Base-by-base conservation (phyloP, 352 stramenopile genomes). In the Discostella stelligera region DNA sequence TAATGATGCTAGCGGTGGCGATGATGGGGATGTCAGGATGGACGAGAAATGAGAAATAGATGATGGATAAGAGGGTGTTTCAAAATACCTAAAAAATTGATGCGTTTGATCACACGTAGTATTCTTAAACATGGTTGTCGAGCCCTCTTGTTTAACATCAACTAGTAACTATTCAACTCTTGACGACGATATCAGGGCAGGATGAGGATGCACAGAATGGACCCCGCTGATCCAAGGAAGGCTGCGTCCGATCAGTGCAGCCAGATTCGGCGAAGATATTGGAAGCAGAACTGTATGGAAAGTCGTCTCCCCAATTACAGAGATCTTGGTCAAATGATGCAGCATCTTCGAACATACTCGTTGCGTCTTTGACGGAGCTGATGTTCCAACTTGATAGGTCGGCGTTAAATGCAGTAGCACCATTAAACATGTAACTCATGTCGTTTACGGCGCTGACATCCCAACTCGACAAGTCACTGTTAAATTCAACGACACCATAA, bases 331-430 rank as follows among this genome's bases (percentile, higher is more conserved):
- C 62, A 32, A 71, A 71, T 10, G 65, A 10, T 32, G 27, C 27
- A 32, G 55, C 64, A 48, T 27, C 21, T 18, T 20, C 3, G 54
- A 72, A 72, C 64, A 64, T 58, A 37, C 11, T 30, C 2, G 18
- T 27, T 52, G 73, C 53, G 18, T 54, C 13, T 44, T 14, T 61
- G 14, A 68, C 53, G 23, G 21, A 39, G 10, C 13, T 53, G 7
- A 74, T 11, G 53, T 79, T 46, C 76, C 71, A 79, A 6, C 16
- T 46, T 7, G 56, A 53, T 13, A 79, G 23, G n/a, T 66, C 11
- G 10, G 21, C 25, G 52, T 73, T 79, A 21, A 79, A 79, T 44
- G 4, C 54, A 25, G 32, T 7, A 18, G 60, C 77, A 37, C 23
- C 27, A 21, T 70, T 23, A 48, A 84, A 32, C 27, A 32, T 32